These are phyloP conservation scores for Pythium apleroticum DNA, from an alignment of 352 stramenopile genomes.

Conservation along the genomic window DNA sequence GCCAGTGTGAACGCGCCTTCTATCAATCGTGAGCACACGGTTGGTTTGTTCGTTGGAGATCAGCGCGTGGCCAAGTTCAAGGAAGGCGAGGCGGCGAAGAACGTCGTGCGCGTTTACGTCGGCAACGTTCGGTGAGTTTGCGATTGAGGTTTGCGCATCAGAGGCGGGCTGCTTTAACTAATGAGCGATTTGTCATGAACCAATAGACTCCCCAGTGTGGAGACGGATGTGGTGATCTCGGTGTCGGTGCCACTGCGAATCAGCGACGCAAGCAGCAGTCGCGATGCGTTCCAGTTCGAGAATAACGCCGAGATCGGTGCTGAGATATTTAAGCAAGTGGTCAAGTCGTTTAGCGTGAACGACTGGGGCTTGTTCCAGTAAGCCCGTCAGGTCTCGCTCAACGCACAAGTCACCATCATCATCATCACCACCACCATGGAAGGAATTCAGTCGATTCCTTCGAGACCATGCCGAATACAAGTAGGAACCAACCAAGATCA, in stretches of 20 bases:
- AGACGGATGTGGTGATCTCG: constrained; percentile 82
- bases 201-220: constrained; percentile 55
- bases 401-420: not conserved
- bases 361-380: constrained; percentile 61
- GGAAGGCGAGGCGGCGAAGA: constrained; percentile 76
- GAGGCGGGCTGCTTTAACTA: too few relatives aligned
- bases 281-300: constrained; percentile 59
- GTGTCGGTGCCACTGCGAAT: constrained; percentile 77
- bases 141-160: not conserved
- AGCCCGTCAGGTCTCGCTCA: not conserved
- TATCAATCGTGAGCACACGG: constrained; percentile 40
- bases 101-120: constrained; percentile 83
- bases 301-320: constrained; percentile 67
- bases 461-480: too few relatives aligned
- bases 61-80: constrained; percentile 87
- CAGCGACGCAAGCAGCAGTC: constrained; percentile 66
- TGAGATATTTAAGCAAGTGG: constrained; percentile 71
- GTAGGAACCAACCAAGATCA: too few relatives aligned
- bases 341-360: constrained; percentile 62
- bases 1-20: constrained; percentile 24
- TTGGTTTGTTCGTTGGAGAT: constrained; percentile 65
- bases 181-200: not conserved
- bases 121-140: constrained; percentile 53
- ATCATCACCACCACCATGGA: too few relatives aligned
- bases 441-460: too few relatives aligned